A percentile compares a stretch with the other conserved stretches of the same genome.
Conservation (phyloP, 2,329 filamentous ascomycete genomes). For the Paracorniculantispora psalliotae region DNA sequence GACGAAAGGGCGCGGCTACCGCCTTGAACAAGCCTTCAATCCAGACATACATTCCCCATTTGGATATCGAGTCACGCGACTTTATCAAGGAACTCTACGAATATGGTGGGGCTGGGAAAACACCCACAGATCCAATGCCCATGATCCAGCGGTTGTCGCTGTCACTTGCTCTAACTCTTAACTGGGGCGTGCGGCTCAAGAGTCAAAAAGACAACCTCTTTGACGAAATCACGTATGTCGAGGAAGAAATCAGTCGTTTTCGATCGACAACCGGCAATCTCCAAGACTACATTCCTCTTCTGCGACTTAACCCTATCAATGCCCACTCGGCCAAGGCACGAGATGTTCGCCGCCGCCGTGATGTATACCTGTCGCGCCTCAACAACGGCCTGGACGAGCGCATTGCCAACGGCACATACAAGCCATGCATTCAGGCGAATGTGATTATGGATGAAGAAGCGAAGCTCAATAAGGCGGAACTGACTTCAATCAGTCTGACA, state of each 20-base stretch:
- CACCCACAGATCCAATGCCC: conserved; percentile 58
- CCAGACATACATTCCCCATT: conserved; percentile 55
- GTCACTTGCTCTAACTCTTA: conserved; percentile 58
- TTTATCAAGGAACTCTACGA: conserved; percentile 57
- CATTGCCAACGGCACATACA: conserved; percentile 55
- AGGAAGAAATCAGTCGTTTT: conserved; percentile 56
- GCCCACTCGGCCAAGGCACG: conserved; percentile 52
- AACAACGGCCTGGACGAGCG: conserved; percentile 55
- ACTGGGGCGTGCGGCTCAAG: conserved; percentile 60
- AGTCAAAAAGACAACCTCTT: conserved; percentile 56
- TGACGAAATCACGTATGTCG: conserved; percentile 57
- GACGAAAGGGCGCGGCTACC: conserved; percentile 60
- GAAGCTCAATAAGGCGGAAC: conserved; percentile 56
- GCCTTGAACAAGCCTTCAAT: conserved; percentile 62
- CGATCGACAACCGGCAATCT: conserved; percentile 56
- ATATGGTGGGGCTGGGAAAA: conserved; percentile 50
- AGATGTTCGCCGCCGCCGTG: conserved; percentile 55
- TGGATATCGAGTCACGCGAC: conserved; percentile 58
- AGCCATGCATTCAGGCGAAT: conserved; percentile 63
- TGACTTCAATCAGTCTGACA: conserved; percentile 61
- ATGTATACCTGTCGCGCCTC: conserved; percentile 53
- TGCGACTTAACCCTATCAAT: conserved; percentile 57
- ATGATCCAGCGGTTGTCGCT: conserved; percentile 62
- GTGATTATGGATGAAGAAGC: conserved; percentile 60
- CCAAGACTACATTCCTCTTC: conserved; percentile 56